Conservation (phyloP, 257 asterid genomes). For the Agastache rugosa region DNA sequence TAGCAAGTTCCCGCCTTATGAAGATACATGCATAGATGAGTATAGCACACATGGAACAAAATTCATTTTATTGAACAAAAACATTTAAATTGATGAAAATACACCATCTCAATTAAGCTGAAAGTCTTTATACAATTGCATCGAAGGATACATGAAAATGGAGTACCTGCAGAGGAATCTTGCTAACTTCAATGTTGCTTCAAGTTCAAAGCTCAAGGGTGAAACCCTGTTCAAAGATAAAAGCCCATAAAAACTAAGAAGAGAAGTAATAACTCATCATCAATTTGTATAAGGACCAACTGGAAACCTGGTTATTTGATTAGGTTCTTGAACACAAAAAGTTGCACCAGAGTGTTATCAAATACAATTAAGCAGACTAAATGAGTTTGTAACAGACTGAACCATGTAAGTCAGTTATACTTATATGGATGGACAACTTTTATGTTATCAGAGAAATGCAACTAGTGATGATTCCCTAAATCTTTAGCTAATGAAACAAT, state of each 20-base stretch:
- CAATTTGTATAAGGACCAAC: constrained; percentile 4
- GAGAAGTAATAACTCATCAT: constrained; percentile 20
- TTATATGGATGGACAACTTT: constrained; percentile 7
- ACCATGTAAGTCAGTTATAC: constrained; percentile 19
- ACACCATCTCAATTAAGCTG: background rate
- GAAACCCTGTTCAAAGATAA: constrained; percentile 75
- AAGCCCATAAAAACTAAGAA: constrained; percentile 29
- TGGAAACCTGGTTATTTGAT: background rate
- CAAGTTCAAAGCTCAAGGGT: constrained; percentile 97
- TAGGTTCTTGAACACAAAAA: constrained; percentile 11
- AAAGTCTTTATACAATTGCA: constrained; percentile 23
- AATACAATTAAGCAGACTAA: constrained; percentile 18
- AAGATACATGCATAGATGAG: constrained; percentile 25
- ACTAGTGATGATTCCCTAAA: constrained; percentile 21
- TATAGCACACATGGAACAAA: constrained; percentile 18
- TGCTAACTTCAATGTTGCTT: constrained; percentile 94
- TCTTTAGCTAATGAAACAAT: constrained; percentile 23
- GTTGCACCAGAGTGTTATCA: background rate
- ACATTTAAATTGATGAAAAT: constrained; percentile 19
- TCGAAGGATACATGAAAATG: constrained; percentile 18
- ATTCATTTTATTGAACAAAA: background rate
- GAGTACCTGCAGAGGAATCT: constrained; percentile 96
- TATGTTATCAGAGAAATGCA: constrained; percentile 23
- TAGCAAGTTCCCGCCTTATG: constrained; percentile 89
- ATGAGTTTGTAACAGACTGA: background rate